Evolutionary conservation across 495 filamentous ascomycete species (phyloP), one percentile per base, ranked within the genome.

Genomic region (Oidiodendron maius): DNA sequence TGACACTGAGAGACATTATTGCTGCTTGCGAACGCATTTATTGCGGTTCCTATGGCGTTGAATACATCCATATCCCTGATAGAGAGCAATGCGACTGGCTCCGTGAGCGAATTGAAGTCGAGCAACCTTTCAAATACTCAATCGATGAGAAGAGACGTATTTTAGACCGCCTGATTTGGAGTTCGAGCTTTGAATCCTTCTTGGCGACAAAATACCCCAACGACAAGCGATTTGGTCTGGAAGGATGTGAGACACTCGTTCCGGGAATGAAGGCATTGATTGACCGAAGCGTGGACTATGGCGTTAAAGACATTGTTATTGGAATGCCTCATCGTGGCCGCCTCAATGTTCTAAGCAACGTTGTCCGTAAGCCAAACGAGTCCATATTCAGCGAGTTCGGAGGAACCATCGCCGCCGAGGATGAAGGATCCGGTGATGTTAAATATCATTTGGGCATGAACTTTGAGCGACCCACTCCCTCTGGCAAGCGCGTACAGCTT

Each of bases 371-470:
- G 72, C 89, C 93, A 52, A 98, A 98, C 63, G 94, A 96, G 71
- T 96, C 94, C 48, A 97, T 98, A 66, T 98, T 98, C 74, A 94
- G 86, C 67, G 93, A 98, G 69, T 98, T 98, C 59, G 86, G 85
- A 49, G 93, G 93, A 51, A 86, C 87, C 32, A 71, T 87, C 26
- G 91, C 89, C 60, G 86, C 89, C 21, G 83, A 83, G 50, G 93
- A 98, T 59, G 93, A 97, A 69, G 93, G 93, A 48, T 97, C 94
- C 41, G 93, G 93, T 53, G 93, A 98, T 67, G 93, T 98, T 65
- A 98, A 98, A 68, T 98, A 98, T 71, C 93, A 98, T 72, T 71
- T 98, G 60, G 93, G 93, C 59, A 98, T 98, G 93, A 97, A 97
- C 73, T 98, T 98, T 61, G 94, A 98, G 71, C 88, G 93, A 42